A percentile compares a stretch with the other conserved stretches of the same genome.
Evolutionary conservation across 371 early-diverging fungal species (phyloP).

Genomic region (Circinella minor): DNA sequence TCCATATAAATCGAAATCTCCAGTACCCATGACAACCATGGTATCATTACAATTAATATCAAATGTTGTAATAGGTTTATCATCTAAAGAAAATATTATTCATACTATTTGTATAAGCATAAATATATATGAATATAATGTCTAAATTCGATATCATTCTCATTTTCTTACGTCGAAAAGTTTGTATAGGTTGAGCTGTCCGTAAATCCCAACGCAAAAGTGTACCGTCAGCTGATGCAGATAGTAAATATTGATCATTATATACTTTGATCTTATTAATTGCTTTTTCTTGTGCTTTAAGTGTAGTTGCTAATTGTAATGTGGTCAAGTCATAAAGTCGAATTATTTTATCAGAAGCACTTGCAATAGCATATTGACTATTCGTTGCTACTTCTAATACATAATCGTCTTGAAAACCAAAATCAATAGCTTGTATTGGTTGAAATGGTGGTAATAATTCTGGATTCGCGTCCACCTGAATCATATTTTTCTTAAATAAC

Average conservation of each 20-base stretch:
- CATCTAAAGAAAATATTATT: background rate
- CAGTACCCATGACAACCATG: constrained; percentile 77
- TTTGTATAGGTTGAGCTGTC: constrained; percentile 53
- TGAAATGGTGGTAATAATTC: constrained; percentile 41
- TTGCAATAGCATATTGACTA: constrained; percentile 61
- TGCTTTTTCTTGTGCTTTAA: constrained; percentile 57
- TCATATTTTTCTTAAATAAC: constrained; percentile 3
- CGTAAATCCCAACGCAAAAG: constrained; percentile 79
- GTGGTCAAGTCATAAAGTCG: constrained; percentile 68
- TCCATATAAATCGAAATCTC: constrained; percentile 51
- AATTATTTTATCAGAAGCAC: constrained; percentile 70
- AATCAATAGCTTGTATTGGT: constrained; percentile 39
- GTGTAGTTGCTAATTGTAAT: constrained; percentile 45
- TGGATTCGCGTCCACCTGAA: constrained; percentile 15
- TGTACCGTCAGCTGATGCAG: constrained; percentile 65
- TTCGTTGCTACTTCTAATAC: constrained; percentile 70
- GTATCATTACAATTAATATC: constrained; percentile 69
- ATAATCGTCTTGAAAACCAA: constrained; percentile 58
- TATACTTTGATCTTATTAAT: constrained; percentile 68
- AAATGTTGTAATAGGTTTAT: constrained; percentile 54
- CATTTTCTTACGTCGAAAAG: constrained; percentile 59
- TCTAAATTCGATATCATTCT: no score
- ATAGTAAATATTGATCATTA: constrained; percentile 63
- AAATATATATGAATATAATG: no score
- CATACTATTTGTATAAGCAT: no score